A percentile compares a stretch with the other conserved stretches of the same genome.
These are phyloP conservation scores for Daldinia vernicosa DNA, from an alignment of 495 filamentous ascomycete species.

Conservation along the genomic window DNA sequence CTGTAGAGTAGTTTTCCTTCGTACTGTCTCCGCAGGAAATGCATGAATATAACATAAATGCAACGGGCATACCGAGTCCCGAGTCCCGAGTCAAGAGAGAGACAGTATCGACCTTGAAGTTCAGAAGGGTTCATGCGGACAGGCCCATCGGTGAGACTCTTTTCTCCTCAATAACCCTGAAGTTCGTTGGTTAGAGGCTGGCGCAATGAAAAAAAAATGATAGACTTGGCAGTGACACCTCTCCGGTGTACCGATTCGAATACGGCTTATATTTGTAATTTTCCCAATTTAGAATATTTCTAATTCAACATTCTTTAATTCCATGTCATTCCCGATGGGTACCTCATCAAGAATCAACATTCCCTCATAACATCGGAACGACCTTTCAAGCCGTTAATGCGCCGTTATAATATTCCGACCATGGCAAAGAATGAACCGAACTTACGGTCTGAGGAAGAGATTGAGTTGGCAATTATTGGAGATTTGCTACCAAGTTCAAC, in stretches of 20 bases:
- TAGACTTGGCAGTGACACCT: background rate
- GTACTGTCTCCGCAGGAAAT: background rate
- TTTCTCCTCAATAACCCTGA: background rate
- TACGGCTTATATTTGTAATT: background rate
- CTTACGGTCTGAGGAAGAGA: conserved; percentile 17
- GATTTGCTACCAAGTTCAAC: conserved; percentile 6
- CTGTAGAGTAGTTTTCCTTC: background rate
- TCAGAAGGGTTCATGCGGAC: background rate
- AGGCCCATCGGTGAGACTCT: background rate
- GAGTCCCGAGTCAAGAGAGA: background rate
- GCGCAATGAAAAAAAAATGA: background rate
- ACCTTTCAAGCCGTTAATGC: background rate
- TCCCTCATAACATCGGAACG: background rate
- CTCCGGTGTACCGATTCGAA: background rate
- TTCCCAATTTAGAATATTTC: background rate
- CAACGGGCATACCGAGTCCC: conserved; percentile 8
- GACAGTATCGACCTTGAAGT: background rate
- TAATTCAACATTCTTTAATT: background rate
- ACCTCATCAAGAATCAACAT: background rate
- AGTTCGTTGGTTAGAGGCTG: background rate
- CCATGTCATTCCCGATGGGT: background rate
- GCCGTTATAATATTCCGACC: background rate
- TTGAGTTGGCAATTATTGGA: conserved; percentile 36
- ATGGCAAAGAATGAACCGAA: conserved; percentile 23
- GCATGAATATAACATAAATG: conserved; percentile 8